phyloP scores from a whole-genome alignment of 495 filamentous ascomycete genomes.

The Aspergillus bertholletiae region DNA sequence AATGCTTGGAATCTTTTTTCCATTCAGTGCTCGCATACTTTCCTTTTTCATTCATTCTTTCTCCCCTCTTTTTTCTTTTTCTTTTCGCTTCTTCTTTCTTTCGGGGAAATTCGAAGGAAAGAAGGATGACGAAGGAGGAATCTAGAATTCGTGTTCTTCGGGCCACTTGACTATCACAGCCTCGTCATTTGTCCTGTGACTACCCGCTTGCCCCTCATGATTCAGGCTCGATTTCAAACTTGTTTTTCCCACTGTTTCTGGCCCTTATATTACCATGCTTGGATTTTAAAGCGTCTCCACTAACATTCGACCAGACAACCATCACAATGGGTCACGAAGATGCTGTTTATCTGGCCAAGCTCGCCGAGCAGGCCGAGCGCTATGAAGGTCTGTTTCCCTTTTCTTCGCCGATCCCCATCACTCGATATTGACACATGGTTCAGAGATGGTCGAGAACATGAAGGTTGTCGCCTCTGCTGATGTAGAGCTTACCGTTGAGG shows the following conservation, averaged over 20 bases:
- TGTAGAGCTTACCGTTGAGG: constrained; percentile 97
- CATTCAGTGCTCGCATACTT: no score
- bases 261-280: not conserved
- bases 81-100: not conserved
- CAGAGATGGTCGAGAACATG: constrained; percentile 99
- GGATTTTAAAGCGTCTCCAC: constrained; percentile 14
- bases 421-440: constrained; percentile 20
- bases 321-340: constrained; percentile 98
- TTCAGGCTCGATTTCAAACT: not conserved
- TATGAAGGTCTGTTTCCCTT: constrained; percentile 80
- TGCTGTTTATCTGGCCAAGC: constrained; percentile 98
- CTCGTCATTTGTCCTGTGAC: constrained; percentile 21
- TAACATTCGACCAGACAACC: constrained; percentile 9
- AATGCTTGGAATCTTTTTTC: not conserved
- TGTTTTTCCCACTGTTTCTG: constrained; percentile 13
- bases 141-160: constrained; percentile 13
- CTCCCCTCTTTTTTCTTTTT: not conserved
- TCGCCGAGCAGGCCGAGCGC: constrained; percentile 99
- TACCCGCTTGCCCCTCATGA: constrained; percentile 16
- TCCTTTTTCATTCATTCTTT: constrained; percentile 10
- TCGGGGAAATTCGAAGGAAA: not conserved
- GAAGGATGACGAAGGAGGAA: not conserved
- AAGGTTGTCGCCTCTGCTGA: constrained; percentile 94
- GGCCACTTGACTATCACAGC: constrained; percentile 20
- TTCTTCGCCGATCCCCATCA: not conserved